A percentile compares a stretch with the other conserved stretches of the same genome.
These are phyloP conservation scores for Rhododendron mucronatum DNA, from an alignment of 148 eudicot species.

Conservation along the genomic window DNA sequence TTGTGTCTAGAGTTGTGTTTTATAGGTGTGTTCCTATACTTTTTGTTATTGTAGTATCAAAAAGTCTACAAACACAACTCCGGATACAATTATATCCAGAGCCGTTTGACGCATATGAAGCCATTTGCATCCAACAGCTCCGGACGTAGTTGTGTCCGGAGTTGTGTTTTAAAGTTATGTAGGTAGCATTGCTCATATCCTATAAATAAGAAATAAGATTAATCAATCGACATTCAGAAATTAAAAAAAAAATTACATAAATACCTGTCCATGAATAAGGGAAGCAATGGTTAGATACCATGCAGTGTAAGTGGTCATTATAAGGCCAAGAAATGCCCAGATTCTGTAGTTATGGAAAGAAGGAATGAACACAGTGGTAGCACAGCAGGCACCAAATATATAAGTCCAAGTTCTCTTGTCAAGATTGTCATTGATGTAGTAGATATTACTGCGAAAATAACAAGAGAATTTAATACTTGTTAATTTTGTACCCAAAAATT, in stretches of 20 bases:
- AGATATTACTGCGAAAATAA: constrained; percentile 55
- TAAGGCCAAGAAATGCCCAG: constrained; percentile 74
- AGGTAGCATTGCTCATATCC: too few species aligned
- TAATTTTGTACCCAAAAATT: too few species aligned
- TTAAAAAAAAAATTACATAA: background rate
- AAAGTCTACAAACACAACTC: background rate
- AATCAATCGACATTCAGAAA: background rate
- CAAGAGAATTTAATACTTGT: background rate
- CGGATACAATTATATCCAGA: background rate
- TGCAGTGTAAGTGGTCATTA: constrained; percentile 81
- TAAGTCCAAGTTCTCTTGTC: constrained; percentile 92
- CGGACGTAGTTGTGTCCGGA: too few species aligned
- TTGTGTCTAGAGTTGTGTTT: background rate
- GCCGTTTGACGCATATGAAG: background rate
- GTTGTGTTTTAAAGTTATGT: too few species aligned
- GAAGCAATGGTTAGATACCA: constrained; percentile 89
- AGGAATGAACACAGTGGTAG: constrained; percentile 74
- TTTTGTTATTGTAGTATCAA: background rate
- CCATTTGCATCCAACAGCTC: background rate
- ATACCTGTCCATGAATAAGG: constrained; percentile 74
- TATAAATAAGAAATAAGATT: background rate
- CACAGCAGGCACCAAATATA: constrained; percentile 82
- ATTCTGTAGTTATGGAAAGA: constrained; percentile 79
- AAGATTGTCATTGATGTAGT: constrained; percentile 72
- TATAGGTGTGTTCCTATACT: background rate